These are phyloP conservation scores for Camellia sinensis DNA, from an alignment of 148 eudicot species.

Conservation along the genomic window DNA sequence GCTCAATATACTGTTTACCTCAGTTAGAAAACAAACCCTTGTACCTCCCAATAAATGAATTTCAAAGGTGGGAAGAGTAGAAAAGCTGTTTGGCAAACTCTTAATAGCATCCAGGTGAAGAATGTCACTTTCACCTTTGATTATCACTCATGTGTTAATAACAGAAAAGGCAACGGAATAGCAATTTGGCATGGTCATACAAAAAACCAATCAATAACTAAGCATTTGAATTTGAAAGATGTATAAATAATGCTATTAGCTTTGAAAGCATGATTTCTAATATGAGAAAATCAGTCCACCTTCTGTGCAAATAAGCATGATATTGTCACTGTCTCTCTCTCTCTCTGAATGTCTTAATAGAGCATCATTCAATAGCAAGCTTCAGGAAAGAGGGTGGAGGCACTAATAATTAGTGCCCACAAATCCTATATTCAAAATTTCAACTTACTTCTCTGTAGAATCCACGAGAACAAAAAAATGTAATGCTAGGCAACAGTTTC, in stretches of 20 bases:
- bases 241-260: background rate
- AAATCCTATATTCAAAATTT: background rate
- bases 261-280: constrained; percentile 10
- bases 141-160: background rate
- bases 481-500: background rate
- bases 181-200: background rate
- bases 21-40: background rate
- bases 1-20: background rate
- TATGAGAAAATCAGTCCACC: background rate
- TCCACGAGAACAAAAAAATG: background rate
- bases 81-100: background rate
- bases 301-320: background rate
- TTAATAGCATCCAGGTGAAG: background rate
- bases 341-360: constrained; percentile 2
- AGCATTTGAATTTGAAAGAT: background rate
- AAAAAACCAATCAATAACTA: background rate
- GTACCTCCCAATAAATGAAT: background rate
- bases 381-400: background rate
- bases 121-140: background rate
- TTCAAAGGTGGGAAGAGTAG: background rate
- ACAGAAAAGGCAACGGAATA: background rate
- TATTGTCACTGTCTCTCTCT: background rate
- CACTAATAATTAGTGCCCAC: background rate
- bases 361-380: background rate
- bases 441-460: background rate